Percentiles rank a stretch among this genome's conserved stretches.
These are phyloP conservation scores for Trichoderma harzianum DNA, from an alignment of 2,329 filamentous ascomycete species.

Conservation along the genomic window DNA sequence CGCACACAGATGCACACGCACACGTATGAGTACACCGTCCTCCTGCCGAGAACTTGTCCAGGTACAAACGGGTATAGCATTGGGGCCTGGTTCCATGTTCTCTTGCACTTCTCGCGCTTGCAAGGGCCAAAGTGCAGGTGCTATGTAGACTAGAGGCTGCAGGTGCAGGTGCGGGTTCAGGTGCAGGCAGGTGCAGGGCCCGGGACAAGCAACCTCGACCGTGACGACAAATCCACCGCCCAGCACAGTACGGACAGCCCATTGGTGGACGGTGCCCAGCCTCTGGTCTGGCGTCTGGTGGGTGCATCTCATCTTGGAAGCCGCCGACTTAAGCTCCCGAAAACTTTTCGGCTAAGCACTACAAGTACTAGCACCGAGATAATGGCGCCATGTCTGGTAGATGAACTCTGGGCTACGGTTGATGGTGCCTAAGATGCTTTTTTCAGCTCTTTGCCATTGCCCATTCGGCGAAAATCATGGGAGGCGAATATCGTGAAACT, in stretches of 20 bases:
- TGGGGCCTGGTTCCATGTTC: not conserved
- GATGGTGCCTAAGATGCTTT: constrained; percentile 2
- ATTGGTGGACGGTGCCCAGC: not conserved
- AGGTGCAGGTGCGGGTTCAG: not conserved
- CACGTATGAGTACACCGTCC: not conserved
- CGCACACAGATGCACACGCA: not conserved
- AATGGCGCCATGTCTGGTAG: not conserved
- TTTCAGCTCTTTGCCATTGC: not conserved
- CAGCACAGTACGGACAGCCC: not conserved
- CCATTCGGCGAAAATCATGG: not conserved
- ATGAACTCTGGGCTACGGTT: not conserved
- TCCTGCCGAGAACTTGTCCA: not conserved
- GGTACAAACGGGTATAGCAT: not conserved
- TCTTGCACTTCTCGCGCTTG: not conserved
- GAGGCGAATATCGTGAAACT: not conserved
- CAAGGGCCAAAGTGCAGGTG: not conserved
- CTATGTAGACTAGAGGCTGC: not conserved
- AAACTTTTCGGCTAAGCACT: constrained; percentile 7
- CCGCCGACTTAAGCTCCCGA: constrained; percentile 15
- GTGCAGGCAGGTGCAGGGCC: not conserved
- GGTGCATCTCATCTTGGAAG: constrained; percentile 12
- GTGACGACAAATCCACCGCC: constrained; percentile 1
- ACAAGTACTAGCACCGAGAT: not conserved
- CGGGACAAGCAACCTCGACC: not conserved
- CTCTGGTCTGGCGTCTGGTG: not conserved